phyloP scores from a whole-genome alignment of 2,329 filamentous ascomycete genomes.

The Nectriaceae sp. region DNA sequence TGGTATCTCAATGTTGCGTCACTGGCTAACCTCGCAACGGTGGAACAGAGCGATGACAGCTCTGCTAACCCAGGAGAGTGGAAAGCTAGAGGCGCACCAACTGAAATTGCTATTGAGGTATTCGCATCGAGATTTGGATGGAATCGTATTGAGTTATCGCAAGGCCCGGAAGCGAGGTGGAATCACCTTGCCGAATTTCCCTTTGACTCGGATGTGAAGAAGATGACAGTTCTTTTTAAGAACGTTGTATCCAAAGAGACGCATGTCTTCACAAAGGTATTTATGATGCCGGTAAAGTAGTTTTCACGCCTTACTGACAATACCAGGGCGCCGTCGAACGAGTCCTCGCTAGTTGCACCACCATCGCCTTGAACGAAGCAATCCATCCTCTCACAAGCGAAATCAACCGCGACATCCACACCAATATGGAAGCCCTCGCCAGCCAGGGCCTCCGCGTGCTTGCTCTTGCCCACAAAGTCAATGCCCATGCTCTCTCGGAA shows the following conservation, averaged over 20 bases:
- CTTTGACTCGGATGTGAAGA: constrained; percentile 74
- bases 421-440: constrained; percentile 68
- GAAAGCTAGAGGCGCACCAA: constrained; percentile 49
- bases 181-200: constrained; percentile 66
- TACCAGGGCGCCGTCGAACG: constrained; percentile 61
- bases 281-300: not conserved
- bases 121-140: constrained; percentile 56
- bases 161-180: constrained; percentile 30
- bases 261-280: constrained; percentile 19
- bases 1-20: constrained; percentile 59
- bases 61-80: constrained; percentile 32
- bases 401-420: constrained; percentile 54
- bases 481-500: constrained; percentile 14
- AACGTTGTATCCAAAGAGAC: constrained; percentile 39
- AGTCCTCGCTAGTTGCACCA: constrained; percentile 60
- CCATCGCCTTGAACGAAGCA: constrained; percentile 42
- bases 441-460: constrained; percentile 67
- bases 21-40: constrained; percentile 61
- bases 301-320: not conserved
- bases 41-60: constrained; percentile 43
- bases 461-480: constrained; percentile 51
- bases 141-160: constrained; percentile 39
- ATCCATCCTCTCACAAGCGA: constrained; percentile 32
- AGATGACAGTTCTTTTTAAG: constrained; percentile 72
- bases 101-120: constrained; percentile 60